Evolutionary conservation across 176 grass and related monocot species (phyloP), one percentile per base, ranked within the genome.

Genomic region (Oryza punctata): DNA sequence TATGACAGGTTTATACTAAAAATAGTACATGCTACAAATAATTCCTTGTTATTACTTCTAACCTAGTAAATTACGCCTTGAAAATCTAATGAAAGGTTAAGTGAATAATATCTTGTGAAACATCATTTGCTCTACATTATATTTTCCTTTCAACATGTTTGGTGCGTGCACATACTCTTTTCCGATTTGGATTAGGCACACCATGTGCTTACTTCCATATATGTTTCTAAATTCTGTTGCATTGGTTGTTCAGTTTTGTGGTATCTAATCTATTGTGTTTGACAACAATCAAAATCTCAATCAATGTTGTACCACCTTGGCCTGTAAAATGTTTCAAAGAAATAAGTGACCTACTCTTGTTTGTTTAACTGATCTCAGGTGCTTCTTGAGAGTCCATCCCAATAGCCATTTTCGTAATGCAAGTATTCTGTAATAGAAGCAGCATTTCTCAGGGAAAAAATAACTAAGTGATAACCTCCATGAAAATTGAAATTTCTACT

Each of bases 351-450:
- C 12, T 1, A 43, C 8, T 59, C 12, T 81, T 35, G 45, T 50
- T 37, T 38, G 21, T 13, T 72, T 41, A 67, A 11, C 54, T 69
- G 11, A 5, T 35, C 0, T 35, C 33, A 35, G 33, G 14, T 29
- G 8, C 60, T 29, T 78, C 33, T 78, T 12, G 3, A 16, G 18
- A 57, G 24, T 66, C 24, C 60, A 19, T 38, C 14, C 35, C 7
- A 81, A 60, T 29, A 70, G 67, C 13, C 57, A 59, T 40, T 21
- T 45, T 46, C 61, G 30, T 19, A 78, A 27, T 69, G 69, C 38
- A 70, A 41, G 25, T 46, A 64, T 38, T 35, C 59, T 33, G 19
- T 72, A 10, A 41, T 30, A 72, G 11, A 35, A 35, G 33, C 4
- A 7, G 33, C 33, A 35, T 6, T 35, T 35, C 33, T 35, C 5